phyloP scores from a whole-genome alignment of 371 early-diverging fungal genomes.

The Lichtheimia ramosa region DNA sequence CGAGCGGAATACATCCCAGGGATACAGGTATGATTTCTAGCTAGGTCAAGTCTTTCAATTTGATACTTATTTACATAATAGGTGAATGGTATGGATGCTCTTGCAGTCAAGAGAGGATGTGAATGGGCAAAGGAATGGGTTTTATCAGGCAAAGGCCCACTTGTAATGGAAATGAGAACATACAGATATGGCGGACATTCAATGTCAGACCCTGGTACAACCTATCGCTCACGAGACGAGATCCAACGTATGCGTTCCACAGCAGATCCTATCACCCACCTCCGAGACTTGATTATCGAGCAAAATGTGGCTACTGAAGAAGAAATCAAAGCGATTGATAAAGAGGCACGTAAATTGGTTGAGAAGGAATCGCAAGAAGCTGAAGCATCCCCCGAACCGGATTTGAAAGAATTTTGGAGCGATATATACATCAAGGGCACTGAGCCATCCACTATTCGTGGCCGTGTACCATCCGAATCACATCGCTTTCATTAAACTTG shows the following conservation, averaged over 20 bases:
- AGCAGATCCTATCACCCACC: constrained; percentile 91
- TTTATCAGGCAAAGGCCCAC: constrained; percentile 87
- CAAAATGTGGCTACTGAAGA: constrained; percentile 75
- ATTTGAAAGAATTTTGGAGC: constrained; percentile 70
- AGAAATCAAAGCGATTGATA: constrained; percentile 92
- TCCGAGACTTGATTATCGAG: constrained; percentile 82
- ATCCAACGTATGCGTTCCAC: constrained; percentile 95
- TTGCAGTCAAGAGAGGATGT: constrained; percentile 90
- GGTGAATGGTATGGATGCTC: constrained; percentile 93
- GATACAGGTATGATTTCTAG: constrained; percentile 25
- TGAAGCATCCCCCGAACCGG: constrained; percentile 85
- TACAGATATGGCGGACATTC: constrained; percentile 99
- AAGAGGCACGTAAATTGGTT: constrained; percentile 81
- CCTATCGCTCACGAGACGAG: constrained; percentile 92
- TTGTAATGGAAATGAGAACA: constrained; percentile 96
- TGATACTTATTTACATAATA: too few relatives aligned
- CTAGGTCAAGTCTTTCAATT: too few relatives aligned
- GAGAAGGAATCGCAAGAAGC: constrained; percentile 87
- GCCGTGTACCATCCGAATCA: constrained; percentile 75
- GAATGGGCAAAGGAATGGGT: constrained; percentile 86
- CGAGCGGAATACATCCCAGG: constrained; percentile 97
- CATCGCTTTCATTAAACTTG: constrained; percentile 40
- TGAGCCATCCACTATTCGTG: constrained; percentile 76
- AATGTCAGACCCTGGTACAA: constrained; percentile 99
- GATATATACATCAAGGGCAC: constrained; percentile 83